Base-by-base conservation (phyloP, 208 protist species). In the Herpetomonas samuelpessoai region DNA sequence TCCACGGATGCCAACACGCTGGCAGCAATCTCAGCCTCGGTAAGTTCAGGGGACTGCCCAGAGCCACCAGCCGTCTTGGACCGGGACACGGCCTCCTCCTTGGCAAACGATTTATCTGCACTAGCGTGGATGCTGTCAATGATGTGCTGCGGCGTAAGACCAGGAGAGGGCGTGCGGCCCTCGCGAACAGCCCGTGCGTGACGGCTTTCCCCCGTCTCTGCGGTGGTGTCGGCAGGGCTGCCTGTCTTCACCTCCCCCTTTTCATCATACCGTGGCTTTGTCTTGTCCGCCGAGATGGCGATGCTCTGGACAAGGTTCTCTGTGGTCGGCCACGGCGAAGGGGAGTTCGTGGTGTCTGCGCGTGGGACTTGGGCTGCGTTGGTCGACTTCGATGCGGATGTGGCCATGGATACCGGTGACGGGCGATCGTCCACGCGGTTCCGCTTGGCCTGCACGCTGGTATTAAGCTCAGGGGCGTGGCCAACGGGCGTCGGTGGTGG, bases 261-360 rank as follows among this genome's bases (percentile, higher is more conserved):
- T 18, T 63, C 56, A 7, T 54, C 14, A 21, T 48, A 50, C 16
- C 74, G 74, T 7, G 61, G 65, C 59, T 70, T 63, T 30, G 30
- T 63, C 45, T 67, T 55, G 25, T 57, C 41, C 24, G 59, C 24
- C 18, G 47, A 53, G 25, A 63, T 50, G 31, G 67, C 21, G 30
- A 80, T 71, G 64, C 74, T 80, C 25, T 24, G 38, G 41, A 76
- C 58, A 28, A 81, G 66, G 71, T 82, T 59, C 27, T 74, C 62
- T 3, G 76, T 72, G 9, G 76, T 82, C 7, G 68, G 71, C 58
- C 62, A 74, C 38, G 76, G 76, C 27, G 76, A 82, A 26, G 67
- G 39, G 19, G 76, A 74, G 25, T 26, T 24, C 25, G 46, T 6
- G n/a, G n/a, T n/a, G n/a, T n/a, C 2, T 44, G 29, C 10, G 56